Evolutionary conservation across 2,329 filamentous ascomycete species (phyloP).

Genomic region (Aureobasidium lini): DNA sequence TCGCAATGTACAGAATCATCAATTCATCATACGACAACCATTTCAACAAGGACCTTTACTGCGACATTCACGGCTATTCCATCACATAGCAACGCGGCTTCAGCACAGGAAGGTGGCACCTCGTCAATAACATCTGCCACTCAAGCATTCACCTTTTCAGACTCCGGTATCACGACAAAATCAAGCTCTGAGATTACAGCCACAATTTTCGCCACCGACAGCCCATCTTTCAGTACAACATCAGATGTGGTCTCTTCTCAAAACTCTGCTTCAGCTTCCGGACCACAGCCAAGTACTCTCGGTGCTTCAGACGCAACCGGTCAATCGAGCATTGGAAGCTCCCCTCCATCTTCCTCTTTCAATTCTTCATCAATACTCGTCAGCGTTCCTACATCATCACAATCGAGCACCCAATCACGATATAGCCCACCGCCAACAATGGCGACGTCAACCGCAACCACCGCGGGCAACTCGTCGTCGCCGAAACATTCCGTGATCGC

Average conservation of each 20-base stretch:
- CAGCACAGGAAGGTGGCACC: not conserved
- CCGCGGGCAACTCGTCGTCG: not conserved
- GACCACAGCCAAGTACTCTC: too few relatives aligned
- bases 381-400: not conserved
- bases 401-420: not conserved
- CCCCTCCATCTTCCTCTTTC: not conserved
- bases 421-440: not conserved
- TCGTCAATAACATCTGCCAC: not conserved
- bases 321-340: not conserved
- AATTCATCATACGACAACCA: not conserved
- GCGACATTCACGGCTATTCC: not conserved
- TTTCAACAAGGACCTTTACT: not conserved
- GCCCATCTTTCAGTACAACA: too few relatives aligned
- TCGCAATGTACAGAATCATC: not conserved
- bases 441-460: not conserved
- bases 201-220: too few relatives aligned
- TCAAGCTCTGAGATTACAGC: too few relatives aligned
- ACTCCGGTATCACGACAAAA: not conserved
- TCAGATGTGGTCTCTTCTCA: too few relatives aligned
- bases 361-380: not conserved
- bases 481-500: not conserved
- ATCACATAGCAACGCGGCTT: not conserved
- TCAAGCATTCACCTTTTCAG: not conserved
- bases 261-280: too few relatives aligned
- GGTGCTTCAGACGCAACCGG: not conserved